Evolutionary conservation across 805 yeast species (phyloP).

Genomic region (Sugiyamaella floridensis): DNA sequence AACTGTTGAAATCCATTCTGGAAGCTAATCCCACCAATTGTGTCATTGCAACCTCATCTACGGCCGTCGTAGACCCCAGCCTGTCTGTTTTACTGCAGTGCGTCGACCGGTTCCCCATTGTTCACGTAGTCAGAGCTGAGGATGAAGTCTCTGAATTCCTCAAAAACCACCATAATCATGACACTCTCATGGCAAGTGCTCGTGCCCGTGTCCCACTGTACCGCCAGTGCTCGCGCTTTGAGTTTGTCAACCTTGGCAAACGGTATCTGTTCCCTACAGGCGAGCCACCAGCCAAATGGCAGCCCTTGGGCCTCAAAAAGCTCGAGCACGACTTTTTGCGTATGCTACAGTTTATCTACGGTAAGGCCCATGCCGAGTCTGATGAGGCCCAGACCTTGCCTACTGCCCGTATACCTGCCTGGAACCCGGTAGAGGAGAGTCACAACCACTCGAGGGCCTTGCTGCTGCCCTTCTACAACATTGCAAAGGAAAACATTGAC

Average conservation of each 20-base stretch:
- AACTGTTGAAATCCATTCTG: constrained; percentile 2
- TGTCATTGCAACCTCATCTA: constrained; percentile 6
- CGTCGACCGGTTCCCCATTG: constrained; percentile 3
- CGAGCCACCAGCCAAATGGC: background rate
- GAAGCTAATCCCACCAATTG: constrained; percentile 4
- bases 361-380: background rate
- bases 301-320: constrained; percentile 1
- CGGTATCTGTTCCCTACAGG: background rate
- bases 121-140: background rate
- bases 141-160: constrained; percentile 4
- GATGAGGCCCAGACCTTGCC: background rate
- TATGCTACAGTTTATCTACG: constrained; percentile 3
- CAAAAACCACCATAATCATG: constrained; percentile 1
- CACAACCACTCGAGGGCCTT: background rate
- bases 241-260: constrained; percentile 7
- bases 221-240: constrained; percentile 3
- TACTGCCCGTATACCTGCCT: background rate
- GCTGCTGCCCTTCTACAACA: constrained; percentile 8
- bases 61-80: constrained; percentile 4
- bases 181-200: background rate
- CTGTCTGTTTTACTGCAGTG: background rate
- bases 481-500: constrained; percentile 2
- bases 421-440: background rate
- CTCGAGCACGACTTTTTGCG: constrained; percentile 4
- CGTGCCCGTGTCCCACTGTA: background rate